A percentile compares a stretch with the other conserved stretches of the same genome.
Evolutionary conservation across 306 rosid genomes (phyloP).

Genomic region (Prunus mume): DNA sequence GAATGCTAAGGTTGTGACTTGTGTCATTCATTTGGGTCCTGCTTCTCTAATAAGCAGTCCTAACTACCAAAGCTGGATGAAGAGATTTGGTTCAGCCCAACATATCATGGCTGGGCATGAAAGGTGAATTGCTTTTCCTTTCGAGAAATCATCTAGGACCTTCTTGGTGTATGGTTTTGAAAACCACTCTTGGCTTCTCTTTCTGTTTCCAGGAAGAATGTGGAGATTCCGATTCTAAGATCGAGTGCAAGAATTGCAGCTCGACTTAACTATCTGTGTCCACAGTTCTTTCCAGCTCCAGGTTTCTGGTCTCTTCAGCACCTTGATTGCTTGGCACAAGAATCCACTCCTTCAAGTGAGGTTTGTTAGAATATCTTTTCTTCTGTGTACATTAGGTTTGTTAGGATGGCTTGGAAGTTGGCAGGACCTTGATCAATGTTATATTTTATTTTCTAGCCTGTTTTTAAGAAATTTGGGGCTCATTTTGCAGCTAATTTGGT

Average conservation of each 20-base stretch:
- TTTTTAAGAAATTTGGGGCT: neutral
- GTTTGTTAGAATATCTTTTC: slow-evolving; percentile 49
- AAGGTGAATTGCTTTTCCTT: slow-evolving; percentile 44
- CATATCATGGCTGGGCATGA: slow-evolving; percentile 94
- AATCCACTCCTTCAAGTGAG: slow-evolving; percentile 57
- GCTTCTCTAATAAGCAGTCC: slow-evolving; percentile 51
- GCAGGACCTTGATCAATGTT: slow-evolving; percentile 7
- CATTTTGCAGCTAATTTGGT: slow-evolving; percentile 9
- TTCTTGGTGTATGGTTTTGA: slow-evolving; percentile 12
- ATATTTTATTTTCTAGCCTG: neutral
- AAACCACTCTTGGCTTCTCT: slow-evolving; percentile 5
- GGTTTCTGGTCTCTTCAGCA: slow-evolving; percentile 65
- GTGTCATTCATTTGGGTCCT: slow-evolving; percentile 85
- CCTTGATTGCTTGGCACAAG: slow-evolving; percentile 36
- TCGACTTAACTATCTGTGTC: slow-evolving; percentile 80
- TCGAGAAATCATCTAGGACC: slow-evolving; percentile 2
- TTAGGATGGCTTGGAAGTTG: slow-evolving; percentile 25
- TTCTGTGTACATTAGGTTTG: slow-evolving; percentile 46
- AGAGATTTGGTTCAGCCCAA: slow-evolving; percentile 67
- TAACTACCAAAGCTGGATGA: slow-evolving; percentile 83
- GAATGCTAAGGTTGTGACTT: slow-evolving; percentile 52
- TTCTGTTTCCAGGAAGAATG: slow-evolving; percentile 65
- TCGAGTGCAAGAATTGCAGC: slow-evolving; percentile 81
- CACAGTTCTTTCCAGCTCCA: slow-evolving; percentile 92
- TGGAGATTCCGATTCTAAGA: slow-evolving; percentile 77